Percentiles rank a stretch among this genome's conserved stretches.
These are phyloP conservation scores for Fusarium proliferatum DNA, from an alignment of 2,329 filamentous ascomycete genomes.

Conservation along the genomic window DNA sequence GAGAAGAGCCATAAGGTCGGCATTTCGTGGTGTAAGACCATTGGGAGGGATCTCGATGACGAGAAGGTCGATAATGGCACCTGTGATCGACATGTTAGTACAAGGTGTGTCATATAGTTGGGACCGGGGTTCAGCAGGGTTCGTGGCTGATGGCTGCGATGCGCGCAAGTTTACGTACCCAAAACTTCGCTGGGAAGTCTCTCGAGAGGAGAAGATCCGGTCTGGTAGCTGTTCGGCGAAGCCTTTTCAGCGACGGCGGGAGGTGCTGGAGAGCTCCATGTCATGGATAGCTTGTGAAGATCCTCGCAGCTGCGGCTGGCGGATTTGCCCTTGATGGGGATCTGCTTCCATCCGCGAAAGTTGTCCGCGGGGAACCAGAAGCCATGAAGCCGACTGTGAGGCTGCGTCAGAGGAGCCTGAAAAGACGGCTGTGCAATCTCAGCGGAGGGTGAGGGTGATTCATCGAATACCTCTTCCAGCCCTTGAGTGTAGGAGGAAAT, in stretches of 20 bases:
- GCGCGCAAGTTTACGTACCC: slow-evolving; percentile 61
- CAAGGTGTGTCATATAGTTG: slow-evolving; percentile 25
- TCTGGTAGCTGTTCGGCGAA: slow-evolving; percentile 44
- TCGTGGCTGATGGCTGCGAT: background rate
- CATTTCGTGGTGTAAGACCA: slow-evolving; percentile 79
- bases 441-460: slow-evolving; percentile 56
- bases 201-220: slow-evolving; percentile 71
- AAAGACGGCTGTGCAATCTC: slow-evolving; percentile 60
- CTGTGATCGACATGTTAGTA: slow-evolving; percentile 55
- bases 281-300: slow-evolving; percentile 65
- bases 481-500: slow-evolving; percentile 66
- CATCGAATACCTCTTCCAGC: slow-evolving; percentile 64
- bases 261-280: slow-evolving; percentile 61
- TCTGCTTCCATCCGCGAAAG: slow-evolving; percentile 72
- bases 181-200: slow-evolving; percentile 76
- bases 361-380: slow-evolving; percentile 68
- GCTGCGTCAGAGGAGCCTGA: slow-evolving; percentile 64
- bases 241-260: slow-evolving; percentile 46
- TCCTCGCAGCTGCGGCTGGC: slow-evolving; percentile 72
- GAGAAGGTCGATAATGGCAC: slow-evolving; percentile 78
- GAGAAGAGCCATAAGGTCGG: slow-evolving; percentile 80
- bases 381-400: slow-evolving; percentile 66
- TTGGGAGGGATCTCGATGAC: slow-evolving; percentile 78
- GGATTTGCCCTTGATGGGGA: slow-evolving; percentile 67
- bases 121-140: slow-evolving; percentile 15